A percentile compares a stretch with the other conserved stretches of the same genome.
Conservation (phyloP, 208 protist genomes). For the Willaertia magna region DNA sequence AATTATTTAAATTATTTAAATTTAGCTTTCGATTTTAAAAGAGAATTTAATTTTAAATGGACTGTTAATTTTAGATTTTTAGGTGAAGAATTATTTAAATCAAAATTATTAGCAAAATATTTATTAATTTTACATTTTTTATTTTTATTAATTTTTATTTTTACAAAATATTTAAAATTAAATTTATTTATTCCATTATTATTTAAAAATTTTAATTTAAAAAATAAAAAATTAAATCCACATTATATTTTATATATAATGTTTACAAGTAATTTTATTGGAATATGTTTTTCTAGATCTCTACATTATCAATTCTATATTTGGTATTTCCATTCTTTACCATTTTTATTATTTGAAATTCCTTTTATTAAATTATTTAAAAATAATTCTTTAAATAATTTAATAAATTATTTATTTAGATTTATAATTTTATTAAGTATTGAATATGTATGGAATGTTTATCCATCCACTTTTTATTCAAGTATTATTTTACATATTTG, state of each 20-base stretch:
- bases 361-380: background rate
- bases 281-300: conserved; percentile 57
- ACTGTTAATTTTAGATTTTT: conserved; percentile 19
- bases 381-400: background rate
- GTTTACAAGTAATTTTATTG: conserved; percentile 71
- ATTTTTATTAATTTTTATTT: conserved; percentile 23
- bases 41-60: conserved; percentile 14
- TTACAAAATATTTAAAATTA: background rate
- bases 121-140: conserved; percentile 37
- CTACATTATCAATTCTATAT: conserved; percentile 84
- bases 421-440: background rate
- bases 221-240: background rate
- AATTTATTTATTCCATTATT: background rate
- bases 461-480: background rate
- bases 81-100: background rate
- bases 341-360: conserved; percentile 43
- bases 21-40: background rate
- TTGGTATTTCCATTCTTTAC: conserved; percentile 72
- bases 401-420: background rate
- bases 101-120: conserved; percentile 40
- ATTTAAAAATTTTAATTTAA: background rate
- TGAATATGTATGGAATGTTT: conserved; percentile 10
- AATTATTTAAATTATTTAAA: background rate
- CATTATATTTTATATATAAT: conserved; percentile 49
- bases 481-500: background rate